These are phyloP conservation scores for Oryza meridionalis DNA, from an alignment of 176 grass and related monocot species.

Conservation along the genomic window DNA sequence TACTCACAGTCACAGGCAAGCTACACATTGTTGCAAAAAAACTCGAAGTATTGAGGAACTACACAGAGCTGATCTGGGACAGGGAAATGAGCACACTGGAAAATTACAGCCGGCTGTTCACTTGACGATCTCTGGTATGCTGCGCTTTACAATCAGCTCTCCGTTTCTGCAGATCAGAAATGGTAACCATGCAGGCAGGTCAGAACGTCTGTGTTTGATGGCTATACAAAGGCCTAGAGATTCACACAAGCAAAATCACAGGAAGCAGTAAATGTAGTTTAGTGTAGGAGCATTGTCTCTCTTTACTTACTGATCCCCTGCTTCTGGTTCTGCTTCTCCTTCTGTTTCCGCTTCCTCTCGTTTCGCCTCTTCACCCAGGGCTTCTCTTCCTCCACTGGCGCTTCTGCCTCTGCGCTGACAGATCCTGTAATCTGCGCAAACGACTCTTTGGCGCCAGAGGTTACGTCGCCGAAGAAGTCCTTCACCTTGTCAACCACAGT, in stretches of 20 bases:
- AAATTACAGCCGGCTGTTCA: slow-evolving; percentile 26
- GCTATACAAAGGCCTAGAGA: background rate
- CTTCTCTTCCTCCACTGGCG: slow-evolving; percentile 44
- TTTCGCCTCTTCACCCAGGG: slow-evolving; percentile 50
- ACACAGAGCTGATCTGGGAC: slow-evolving; percentile 32
- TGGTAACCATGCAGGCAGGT: background rate
- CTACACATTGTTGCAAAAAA: slow-evolving; percentile 39
- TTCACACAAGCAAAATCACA: background rate
- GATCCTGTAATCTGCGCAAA: slow-evolving; percentile 90
- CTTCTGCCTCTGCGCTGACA: slow-evolving; percentile 57
- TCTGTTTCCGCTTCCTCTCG: slow-evolving; percentile 43
- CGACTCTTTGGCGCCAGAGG: slow-evolving; percentile 77
- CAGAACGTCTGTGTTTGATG: background rate
- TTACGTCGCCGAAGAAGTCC: slow-evolving; percentile 82
- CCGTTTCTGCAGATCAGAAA: slow-evolving; percentile 34
- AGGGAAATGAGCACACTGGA: background rate
- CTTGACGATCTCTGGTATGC: background rate
- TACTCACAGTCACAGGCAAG: background rate
- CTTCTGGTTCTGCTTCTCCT: slow-evolving; percentile 42
- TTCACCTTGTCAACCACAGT: slow-evolving; percentile 92
- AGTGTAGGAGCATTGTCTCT: background rate
- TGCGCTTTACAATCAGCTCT: slow-evolving; percentile 6
- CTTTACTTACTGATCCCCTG: slow-evolving; percentile 51
- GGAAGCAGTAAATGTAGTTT: background rate
- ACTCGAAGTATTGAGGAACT: slow-evolving; percentile 25